phyloP scores from a whole-genome alignment of 805 yeast species.

The Pichia ethanolica region DNA sequence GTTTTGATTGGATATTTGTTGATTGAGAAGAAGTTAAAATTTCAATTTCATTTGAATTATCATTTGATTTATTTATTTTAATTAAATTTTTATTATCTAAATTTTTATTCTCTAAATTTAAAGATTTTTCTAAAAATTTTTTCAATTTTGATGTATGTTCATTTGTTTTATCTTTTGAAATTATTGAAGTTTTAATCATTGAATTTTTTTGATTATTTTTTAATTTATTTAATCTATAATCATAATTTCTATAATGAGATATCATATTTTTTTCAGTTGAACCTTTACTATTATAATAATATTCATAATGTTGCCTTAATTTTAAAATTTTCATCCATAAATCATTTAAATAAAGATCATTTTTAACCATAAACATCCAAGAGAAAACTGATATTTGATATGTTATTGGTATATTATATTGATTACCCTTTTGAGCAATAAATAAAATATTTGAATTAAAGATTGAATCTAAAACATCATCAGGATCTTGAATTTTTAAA shows the following conservation, averaged over 20 bases:
- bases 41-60: conserved; percentile 6
- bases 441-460: conserved; percentile 29
- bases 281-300: conserved; percentile 26
- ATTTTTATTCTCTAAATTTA: neutral
- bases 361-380: conserved; percentile 53
- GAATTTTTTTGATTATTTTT: conserved; percentile 10
- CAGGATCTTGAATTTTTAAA: neutral
- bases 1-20: neutral
- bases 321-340: conserved; percentile 38
- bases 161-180: conserved; percentile 20
- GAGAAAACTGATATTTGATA: conserved; percentile 42
- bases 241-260: conserved; percentile 26
- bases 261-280: conserved; percentile 25
- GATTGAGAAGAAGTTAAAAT: neutral
- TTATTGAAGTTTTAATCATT: conserved; percentile 8
- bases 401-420: conserved; percentile 30
- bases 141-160: conserved; percentile 29
- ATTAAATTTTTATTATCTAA: no score
- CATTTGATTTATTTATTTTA: conserved; percentile 5
- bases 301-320: conserved; percentile 31
- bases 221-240: conserved; percentile 19
- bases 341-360: conserved; percentile 48
- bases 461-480: conserved; percentile 28
- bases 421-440: conserved; percentile 29
- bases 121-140: conserved; percentile 25